Evolutionary conservation across 202 grass and related monocot genomes (phyloP).

Genomic region (Panicum hallii): DNA sequence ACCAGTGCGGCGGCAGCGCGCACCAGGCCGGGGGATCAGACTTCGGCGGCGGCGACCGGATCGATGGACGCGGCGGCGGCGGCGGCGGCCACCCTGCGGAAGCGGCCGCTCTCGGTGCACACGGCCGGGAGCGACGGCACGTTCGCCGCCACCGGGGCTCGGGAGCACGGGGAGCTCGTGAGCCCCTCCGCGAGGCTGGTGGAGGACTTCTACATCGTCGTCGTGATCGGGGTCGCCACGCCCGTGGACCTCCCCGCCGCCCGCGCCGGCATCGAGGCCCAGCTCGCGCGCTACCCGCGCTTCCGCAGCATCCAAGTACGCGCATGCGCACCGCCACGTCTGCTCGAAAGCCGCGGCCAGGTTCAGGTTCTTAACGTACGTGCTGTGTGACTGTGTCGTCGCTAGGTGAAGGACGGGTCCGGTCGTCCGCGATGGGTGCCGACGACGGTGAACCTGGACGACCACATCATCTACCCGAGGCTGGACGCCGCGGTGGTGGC

Average conservation of each 20-base stretch:
- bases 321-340: no score
- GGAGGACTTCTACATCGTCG: slow-evolving; percentile 69
- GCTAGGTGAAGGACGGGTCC: slow-evolving; percentile 55
- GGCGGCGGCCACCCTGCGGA: slow-evolving; percentile 32
- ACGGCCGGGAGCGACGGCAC: not conserved
- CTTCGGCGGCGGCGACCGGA: not conserved
- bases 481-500: slow-evolving; percentile 41
- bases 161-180: slow-evolving; percentile 46
- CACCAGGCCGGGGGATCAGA: not conserved
- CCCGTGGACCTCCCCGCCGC: slow-evolving; percentile 51
- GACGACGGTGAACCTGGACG: slow-evolving; percentile 64
- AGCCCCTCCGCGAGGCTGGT: slow-evolving; percentile 65
- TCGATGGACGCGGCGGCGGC: not conserved
- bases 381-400: no score
- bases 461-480: slow-evolving; percentile 74
- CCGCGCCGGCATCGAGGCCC: slow-evolving; percentile 61
- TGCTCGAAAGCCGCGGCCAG: not conserved
- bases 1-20: no score
- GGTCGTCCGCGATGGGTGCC: slow-evolving; percentile 57
- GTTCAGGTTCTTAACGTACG: not conserved
- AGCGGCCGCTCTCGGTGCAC: slow-evolving; percentile 34
- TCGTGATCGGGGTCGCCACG: slow-evolving; percentile 52
- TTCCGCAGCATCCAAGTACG: slow-evolving; percentile 78
- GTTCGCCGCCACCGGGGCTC: not conserved
- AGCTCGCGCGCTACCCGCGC: slow-evolving; percentile 66